These are phyloP conservation scores for Evernia prunastri DNA, from an alignment of 495 filamentous ascomycete genomes.

Conservation along the genomic window DNA sequence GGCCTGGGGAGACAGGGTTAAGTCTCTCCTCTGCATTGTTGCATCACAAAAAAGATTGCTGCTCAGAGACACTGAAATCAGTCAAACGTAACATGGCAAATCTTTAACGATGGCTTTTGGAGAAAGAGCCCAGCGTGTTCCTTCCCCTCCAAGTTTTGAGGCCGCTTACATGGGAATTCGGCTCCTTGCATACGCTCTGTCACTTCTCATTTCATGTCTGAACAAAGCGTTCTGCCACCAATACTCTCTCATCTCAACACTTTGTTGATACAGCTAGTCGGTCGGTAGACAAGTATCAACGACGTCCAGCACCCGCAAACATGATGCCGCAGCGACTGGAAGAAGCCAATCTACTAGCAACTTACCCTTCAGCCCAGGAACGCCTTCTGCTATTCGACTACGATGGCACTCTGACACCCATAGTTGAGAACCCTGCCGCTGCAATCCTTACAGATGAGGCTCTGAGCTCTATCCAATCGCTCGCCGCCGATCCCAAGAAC, in stretches of 20 bases:
- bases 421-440: conserved; percentile 79
- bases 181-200: neutral
- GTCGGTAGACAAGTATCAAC: neutral
- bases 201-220: neutral
- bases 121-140: neutral
- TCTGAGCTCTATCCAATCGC: conserved; percentile 65
- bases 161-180: neutral
- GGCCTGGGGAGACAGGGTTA: too few relatives aligned
- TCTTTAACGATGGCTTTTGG: neutral
- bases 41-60: neutral
- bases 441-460: conserved; percentile 81
- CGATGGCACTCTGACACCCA: conserved; percentile 94
- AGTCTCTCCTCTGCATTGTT: too few relatives aligned
- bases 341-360: conserved; percentile 1
- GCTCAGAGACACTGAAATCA: neutral
- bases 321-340: conserved; percentile 4
- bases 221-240: neutral
- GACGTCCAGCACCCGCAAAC: neutral
- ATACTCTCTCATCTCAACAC: neutral
- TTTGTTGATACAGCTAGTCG: neutral
- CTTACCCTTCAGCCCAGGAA: conserved; percentile 26
- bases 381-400: conserved; percentile 98
- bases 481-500: conserved; percentile 74
- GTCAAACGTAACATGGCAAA: neutral
- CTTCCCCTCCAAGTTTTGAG: neutral